Evolutionary conservation across 169 alveolate genomes (phyloP).

Genomic region (Plasmodium sp.): DNA sequence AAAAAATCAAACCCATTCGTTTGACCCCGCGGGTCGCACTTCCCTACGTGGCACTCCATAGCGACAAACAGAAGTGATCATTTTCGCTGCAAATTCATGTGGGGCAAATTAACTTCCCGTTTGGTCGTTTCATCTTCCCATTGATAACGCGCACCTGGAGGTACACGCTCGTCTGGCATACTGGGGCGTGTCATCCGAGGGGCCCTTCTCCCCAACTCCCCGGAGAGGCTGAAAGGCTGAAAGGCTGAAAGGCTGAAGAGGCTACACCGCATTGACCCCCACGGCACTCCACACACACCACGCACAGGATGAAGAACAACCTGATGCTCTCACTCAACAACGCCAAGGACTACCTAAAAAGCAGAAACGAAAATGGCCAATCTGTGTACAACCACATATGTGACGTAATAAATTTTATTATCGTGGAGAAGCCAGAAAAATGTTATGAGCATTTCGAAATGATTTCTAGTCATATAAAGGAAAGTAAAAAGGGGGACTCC

Average conservation of each 20-base stretch:
- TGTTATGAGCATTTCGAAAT: constrained; percentile 54
- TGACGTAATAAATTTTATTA: constrained; percentile 36
- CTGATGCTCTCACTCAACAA: constrained; percentile 39
- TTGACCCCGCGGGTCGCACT: neutral
- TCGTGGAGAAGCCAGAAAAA: constrained; percentile 59
- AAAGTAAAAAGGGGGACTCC: constrained; percentile 14
- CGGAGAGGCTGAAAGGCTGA: neutral
- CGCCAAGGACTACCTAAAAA: constrained; percentile 58
- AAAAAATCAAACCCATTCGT: neutral
- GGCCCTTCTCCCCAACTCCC: neutral
- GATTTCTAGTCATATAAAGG: constrained; percentile 56
- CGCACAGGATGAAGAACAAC: constrained; percentile 25
- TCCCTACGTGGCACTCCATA: neutral
- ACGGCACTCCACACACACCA: neutral
- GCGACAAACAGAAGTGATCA: neutral
- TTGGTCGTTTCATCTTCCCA: neutral
- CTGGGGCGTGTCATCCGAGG: neutral
- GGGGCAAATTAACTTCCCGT: neutral
- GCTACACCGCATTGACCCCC: neutral
- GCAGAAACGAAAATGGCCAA: constrained; percentile 40
- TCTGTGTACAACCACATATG: constrained; percentile 52
- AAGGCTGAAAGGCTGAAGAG: neutral
- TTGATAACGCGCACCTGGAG: neutral
- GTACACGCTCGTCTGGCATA: neutral
- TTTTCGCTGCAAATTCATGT: neutral